Evolutionary conservation across 2,329 filamentous ascomycete genomes (phyloP).

Genomic region (Beauveria asiatica): DNA sequence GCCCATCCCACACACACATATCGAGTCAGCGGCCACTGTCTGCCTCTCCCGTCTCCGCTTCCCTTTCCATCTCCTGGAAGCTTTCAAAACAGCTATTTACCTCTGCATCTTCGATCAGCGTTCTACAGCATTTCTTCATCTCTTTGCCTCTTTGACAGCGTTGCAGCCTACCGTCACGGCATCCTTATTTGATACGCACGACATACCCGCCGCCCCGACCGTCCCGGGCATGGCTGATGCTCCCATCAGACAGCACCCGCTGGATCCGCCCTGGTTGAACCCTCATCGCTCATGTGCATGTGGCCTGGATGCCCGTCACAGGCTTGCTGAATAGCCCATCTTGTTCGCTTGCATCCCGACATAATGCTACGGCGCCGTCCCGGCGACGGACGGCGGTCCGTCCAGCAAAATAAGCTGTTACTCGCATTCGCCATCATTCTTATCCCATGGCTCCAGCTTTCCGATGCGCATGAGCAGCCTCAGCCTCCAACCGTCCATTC

Average conservation of each 20-base stretch:
- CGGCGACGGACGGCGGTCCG: slow-evolving; percentile 45
- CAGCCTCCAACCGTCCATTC: slow-evolving; percentile 4
- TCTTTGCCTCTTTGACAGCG: not conserved
- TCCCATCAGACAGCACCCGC: not conserved
- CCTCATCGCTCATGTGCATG: slow-evolving; percentile 1
- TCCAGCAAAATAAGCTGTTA: slow-evolving; percentile 37
- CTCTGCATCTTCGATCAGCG: not conserved
- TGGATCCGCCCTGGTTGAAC: slow-evolving; percentile 1
- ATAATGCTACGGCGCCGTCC: slow-evolving; percentile 62
- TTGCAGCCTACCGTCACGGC: not conserved
- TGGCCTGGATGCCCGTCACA: not conserved
- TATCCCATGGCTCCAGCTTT: slow-evolving; percentile 45
- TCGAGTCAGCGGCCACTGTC: slow-evolving; percentile 3
- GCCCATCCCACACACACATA: not conserved
- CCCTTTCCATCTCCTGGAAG: not conserved
- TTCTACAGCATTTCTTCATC: not conserved
- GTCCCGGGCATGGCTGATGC: slow-evolving; percentile 7
- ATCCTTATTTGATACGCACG: not conserved
- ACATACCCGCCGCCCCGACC: not conserved
- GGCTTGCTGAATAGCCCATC: not conserved
- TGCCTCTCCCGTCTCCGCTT: slow-evolving; percentile 2
- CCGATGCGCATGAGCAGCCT: slow-evolving; percentile 35
- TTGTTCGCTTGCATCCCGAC: slow-evolving; percentile 13
- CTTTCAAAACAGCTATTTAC: not conserved
- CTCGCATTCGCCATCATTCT: slow-evolving; percentile 51